Percentiles rank a stretch among this genome's conserved stretches.
phyloP scores from a whole-genome alignment of 176 grass and related monocot genomes.

The Triticum timopheevii region DNA sequence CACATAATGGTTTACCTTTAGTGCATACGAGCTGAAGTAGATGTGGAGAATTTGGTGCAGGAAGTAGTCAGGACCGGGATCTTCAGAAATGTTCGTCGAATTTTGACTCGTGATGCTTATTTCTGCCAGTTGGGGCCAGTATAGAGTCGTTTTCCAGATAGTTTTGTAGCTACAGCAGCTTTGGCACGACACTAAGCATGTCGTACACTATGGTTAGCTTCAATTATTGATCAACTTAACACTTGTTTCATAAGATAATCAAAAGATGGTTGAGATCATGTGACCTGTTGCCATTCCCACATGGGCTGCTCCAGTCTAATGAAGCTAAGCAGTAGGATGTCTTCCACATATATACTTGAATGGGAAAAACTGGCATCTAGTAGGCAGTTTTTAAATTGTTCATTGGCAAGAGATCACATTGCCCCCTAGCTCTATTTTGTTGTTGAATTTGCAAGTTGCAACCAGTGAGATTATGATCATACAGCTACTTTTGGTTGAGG shows the following conservation, averaged over 20 bases:
- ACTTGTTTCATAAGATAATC: background rate
- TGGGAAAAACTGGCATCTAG: background rate
- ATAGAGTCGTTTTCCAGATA: background rate
- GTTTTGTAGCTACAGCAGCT: background rate
- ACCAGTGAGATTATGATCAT: background rate
- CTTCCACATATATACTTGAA: background rate
- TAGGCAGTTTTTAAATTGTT: background rate
- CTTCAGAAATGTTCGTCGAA: slow-evolving; percentile 12
- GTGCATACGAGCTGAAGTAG: background rate
- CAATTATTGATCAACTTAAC: background rate
- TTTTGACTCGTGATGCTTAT: background rate
- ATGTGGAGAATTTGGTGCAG: background rate
- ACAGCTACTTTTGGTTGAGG: too few relatives aligned
- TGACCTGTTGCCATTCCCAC: background rate
- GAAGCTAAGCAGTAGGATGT: background rate
- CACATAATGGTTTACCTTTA: too few relatives aligned
- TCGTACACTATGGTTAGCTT: slow-evolving; percentile 18
- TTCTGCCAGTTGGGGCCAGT: background rate
- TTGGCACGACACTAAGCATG: background rate
- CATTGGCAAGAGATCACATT: background rate
- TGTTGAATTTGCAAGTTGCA: background rate
- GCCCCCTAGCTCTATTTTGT: background rate
- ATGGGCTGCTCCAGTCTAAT: background rate
- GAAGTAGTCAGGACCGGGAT: background rate
- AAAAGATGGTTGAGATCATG: background rate